These are phyloP conservation scores for Aspergillus alliaceus DNA, from an alignment of 2,329 filamentous ascomycete genomes.

Conservation along the genomic window DNA sequence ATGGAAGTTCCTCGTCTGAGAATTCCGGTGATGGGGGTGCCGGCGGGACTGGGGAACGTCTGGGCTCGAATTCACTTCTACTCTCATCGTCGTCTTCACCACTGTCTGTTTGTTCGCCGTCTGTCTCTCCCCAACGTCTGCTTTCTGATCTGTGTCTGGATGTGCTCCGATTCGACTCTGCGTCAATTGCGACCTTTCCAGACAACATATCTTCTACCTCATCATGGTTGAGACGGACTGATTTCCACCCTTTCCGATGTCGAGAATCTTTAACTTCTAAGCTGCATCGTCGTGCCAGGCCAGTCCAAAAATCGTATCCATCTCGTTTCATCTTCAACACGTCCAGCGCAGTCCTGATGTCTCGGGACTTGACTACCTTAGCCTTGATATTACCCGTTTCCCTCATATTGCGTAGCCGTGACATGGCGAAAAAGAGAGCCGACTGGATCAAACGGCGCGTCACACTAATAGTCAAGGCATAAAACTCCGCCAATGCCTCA, in stretches of 20 bases:
- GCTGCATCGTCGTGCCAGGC: slow-evolving; percentile 52
- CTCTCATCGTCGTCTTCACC: slow-evolving; percentile 6
- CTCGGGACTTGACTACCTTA: slow-evolving; percentile 44
- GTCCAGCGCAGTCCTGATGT: slow-evolving; percentile 57
- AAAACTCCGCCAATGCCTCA: slow-evolving; percentile 74
- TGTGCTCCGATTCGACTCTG: slow-evolving; percentile 7
- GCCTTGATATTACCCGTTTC: slow-evolving; percentile 28
- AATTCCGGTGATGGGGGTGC: slow-evolving; percentile 3
- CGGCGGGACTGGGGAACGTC: background rate
- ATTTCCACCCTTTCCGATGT: slow-evolving; percentile 31
- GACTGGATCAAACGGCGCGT: slow-evolving; percentile 71
- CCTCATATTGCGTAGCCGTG: slow-evolving; percentile 59
- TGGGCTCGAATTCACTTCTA: background rate
- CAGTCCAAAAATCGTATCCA: slow-evolving; percentile 52
- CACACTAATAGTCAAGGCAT: slow-evolving; percentile 65
- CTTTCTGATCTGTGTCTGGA: background rate
- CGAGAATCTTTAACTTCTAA: slow-evolving; percentile 50
- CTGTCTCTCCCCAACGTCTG: background rate
- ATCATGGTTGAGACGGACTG: slow-evolving; percentile 36
- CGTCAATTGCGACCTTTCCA: slow-evolving; percentile 8
- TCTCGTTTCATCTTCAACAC: slow-evolving; percentile 53
- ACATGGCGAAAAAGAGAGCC: slow-evolving; percentile 68
- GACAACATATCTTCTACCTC: slow-evolving; percentile 44
- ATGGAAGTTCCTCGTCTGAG: slow-evolving; percentile 13
- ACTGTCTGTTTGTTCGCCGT: slow-evolving; percentile 11